phyloP scores from a whole-genome alignment of 106 monocot species.

The Posidonia australis region DNA sequence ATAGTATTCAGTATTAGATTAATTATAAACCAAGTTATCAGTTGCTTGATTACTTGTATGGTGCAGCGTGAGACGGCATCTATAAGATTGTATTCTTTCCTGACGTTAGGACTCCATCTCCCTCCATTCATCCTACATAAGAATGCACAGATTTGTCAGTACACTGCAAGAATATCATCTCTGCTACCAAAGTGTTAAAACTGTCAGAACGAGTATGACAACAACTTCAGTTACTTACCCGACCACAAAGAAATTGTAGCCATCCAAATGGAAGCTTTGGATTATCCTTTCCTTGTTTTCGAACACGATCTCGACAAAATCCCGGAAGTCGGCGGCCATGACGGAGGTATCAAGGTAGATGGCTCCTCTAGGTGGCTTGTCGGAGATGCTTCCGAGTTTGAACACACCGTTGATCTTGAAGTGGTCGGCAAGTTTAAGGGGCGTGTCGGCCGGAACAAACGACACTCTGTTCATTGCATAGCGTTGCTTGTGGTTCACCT shows the following conservation, averaged over 20 bases:
- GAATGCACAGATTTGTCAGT: no score
- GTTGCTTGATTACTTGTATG: constrained; percentile 19
- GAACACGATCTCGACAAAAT: constrained; percentile 16
- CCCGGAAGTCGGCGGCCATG: constrained; percentile 15
- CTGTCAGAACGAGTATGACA: no score
- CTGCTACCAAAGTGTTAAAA: background rate
- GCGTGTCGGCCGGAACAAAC: constrained; percentile 11
- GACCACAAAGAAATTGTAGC: constrained; percentile 14
- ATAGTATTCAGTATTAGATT: no score
- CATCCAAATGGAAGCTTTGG: constrained; percentile 17
- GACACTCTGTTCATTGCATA: constrained; percentile 17
- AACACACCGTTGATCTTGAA: constrained; percentile 17
- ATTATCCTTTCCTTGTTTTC: constrained; percentile 13
- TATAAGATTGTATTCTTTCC: constrained; percentile 36
- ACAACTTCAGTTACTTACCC: constrained; percentile 11
- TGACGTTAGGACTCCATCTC: constrained; percentile 29
- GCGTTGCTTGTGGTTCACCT: constrained; percentile 10
- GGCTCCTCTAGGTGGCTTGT: background rate
- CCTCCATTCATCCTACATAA: constrained; percentile 65
- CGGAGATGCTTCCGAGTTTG: constrained; percentile 13
- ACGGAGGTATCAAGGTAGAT: constrained; percentile 14
- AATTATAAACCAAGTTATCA: no score
- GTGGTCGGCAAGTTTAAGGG: constrained; percentile 8
- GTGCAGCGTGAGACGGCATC: constrained; percentile 62
- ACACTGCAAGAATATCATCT: no score